Evolutionary conservation across 1,284 basidiomycete species (phyloP), one percentile per base, ranked within the genome.

Genomic region (Afroboletus lepidellus): DNA sequence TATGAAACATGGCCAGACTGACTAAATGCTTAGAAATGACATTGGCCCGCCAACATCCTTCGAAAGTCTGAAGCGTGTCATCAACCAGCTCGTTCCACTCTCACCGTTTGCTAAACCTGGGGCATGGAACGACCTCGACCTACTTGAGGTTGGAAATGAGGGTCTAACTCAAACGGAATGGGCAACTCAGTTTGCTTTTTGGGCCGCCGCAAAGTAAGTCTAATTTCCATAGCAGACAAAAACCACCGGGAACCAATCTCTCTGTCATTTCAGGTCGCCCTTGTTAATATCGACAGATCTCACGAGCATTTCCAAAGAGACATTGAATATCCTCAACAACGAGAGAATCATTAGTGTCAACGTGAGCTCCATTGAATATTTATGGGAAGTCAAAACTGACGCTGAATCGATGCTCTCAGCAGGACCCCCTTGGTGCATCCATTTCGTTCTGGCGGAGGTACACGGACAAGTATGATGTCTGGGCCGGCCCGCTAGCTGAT

Each of bases 51-150:
- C 76, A 6, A 61, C 71, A 24, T 74, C 74, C 9, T 78, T 77
- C 74, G 75, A 71, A 48, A 74, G 73, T 50, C 47, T 79, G 6
- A 67, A 76, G 52, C 71, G 77, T 39, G 79, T 80, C 47, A 75
- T 79, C 46, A 79, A 79, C 50, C 73, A 79, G 54, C 54, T 79
- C 3, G 76, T 77, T 8, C 78, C 77, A 3, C 72, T 77, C 32
- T 74, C 77, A 32, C 67, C 70, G 38, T 78, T 77, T 54, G 73
- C 77, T 24, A 70, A 69, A 16, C 73, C 71, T 3, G 76, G 75
- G 23, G 71, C 65, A 34, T 78, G 71, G 72, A 77, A 77, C 55
- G 75, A 78, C 58, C 66, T 79, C 21, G 76, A 78, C 57, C 60
- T 79, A 62, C 66, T 79, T 25, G 75, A 79, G 55, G 76, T 78